Conservation (phyloP, 2,329 filamentous ascomycete genomes). For the Coniochaeta hoffmannii region DNA sequence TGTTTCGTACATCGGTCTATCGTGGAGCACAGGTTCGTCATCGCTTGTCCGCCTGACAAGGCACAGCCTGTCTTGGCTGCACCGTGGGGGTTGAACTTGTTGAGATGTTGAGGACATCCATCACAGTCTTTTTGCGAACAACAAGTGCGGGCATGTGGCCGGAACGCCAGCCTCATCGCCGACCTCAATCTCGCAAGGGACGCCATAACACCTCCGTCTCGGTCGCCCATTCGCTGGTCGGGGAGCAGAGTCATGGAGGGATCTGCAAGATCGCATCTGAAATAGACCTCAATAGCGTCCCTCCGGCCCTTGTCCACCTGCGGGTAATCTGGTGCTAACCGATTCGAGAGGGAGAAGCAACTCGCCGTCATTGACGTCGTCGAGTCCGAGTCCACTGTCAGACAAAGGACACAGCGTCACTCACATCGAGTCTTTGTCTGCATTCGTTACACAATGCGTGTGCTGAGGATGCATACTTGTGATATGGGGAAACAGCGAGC, state of each 20-base stretch:
- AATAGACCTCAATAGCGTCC: background rate
- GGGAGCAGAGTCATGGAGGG: background rate
- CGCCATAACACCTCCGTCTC: background rate
- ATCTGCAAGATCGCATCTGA: conserved; percentile 4
- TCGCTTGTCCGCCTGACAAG: background rate
- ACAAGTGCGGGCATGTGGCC: background rate
- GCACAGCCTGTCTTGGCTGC: background rate
- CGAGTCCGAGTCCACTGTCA: too few relatives aligned
- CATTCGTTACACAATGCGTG: too few relatives aligned
- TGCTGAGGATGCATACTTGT: too few relatives aligned
- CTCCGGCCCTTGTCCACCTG: background rate
- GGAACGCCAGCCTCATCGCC: background rate
- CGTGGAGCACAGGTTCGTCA: background rate
- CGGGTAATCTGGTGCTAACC: background rate
- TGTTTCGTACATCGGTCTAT: background rate
- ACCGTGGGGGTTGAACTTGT: background rate
- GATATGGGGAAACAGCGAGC: too few relatives aligned
- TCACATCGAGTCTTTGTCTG: background rate
- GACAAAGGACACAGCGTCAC: background rate
- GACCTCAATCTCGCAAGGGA: background rate
- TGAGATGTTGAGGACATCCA: too few relatives aligned
- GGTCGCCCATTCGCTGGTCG: background rate
- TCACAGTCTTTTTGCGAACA: background rate
- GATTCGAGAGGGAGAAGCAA: background rate
- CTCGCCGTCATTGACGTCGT: background rate